Conservation (phyloP, 495 filamentous ascomycete genomes). For the Podospora comata region DNA sequence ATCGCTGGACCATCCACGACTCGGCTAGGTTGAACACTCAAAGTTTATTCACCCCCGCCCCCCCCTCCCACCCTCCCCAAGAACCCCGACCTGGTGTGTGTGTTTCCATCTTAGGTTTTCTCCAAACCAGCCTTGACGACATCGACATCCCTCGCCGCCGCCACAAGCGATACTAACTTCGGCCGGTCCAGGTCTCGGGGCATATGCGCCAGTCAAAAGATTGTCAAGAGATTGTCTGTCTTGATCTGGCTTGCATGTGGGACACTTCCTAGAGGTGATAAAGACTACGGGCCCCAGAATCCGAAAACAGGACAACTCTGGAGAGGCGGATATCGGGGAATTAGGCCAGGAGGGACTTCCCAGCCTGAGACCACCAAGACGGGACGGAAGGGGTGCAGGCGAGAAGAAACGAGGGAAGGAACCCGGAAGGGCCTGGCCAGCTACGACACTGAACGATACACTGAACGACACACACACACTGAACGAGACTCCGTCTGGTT, state of each 20-base stretch:
- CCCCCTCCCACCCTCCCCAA: neutral
- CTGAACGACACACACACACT: neutral
- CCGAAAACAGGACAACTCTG: neutral
- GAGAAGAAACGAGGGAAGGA: slow-evolving; percentile 1
- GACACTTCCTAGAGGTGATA: neutral
- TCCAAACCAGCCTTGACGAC: neutral
- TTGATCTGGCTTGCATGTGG: neutral
- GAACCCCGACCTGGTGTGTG: neutral
- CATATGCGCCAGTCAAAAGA: neutral
- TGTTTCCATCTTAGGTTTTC: neutral
- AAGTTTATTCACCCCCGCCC: neutral
- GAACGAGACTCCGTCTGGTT: neutral
- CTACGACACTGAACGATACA: neutral
- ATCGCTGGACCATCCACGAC: neutral
- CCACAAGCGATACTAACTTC: neutral
- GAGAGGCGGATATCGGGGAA: neutral
- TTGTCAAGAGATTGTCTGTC: neutral
- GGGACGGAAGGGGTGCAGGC: neutral
- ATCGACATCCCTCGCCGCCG: neutral
- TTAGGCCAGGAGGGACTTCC: slow-evolving; percentile 3
- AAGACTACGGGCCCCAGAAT: neutral
- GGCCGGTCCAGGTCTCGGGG: neutral
- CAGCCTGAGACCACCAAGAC: neutral
- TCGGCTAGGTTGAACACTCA: neutral
- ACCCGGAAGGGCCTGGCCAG: neutral